A percentile compares a stretch with the other conserved stretches of the same genome.
These are phyloP conservation scores for Gentiana macrophylla DNA, from an alignment of 257 asterid genomes.

Conservation along the genomic window DNA sequence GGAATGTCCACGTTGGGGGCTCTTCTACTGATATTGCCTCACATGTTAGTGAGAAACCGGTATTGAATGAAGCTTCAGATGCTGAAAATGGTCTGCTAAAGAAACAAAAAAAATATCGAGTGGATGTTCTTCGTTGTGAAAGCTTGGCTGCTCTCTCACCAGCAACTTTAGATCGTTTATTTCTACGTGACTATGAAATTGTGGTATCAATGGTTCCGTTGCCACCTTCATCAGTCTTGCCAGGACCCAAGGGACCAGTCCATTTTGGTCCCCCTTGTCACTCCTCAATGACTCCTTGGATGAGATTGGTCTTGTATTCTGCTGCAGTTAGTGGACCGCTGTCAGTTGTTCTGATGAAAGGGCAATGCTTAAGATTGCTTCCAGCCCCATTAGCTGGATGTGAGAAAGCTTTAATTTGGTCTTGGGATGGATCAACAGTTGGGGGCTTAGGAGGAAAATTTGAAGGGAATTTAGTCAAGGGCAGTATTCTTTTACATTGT, in stretches of 20 bases:
- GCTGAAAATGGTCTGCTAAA: constrained; percentile 33
- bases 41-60: constrained; percentile 34
- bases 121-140: constrained; percentile 98
- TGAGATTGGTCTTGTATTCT: constrained; percentile 78
- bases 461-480: constrained; percentile 88
- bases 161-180: constrained; percentile 88
- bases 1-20: constrained; percentile 25
- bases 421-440: constrained; percentile 92
- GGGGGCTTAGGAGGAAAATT: constrained; percentile 94
- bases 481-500: constrained; percentile 85
- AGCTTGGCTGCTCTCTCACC: constrained; percentile 92
- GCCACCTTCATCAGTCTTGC: constrained; percentile 90
- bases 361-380: constrained; percentile 87
- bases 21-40: constrained; percentile 28
- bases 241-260: constrained; percentile 93
- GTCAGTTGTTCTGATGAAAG: constrained; percentile 93
- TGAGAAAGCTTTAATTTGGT: constrained; percentile 94
- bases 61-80: constrained; percentile 30
- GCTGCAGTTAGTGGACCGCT: constrained; percentile 84
- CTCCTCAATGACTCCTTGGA: constrained; percentile 99
- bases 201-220: constrained; percentile 96
- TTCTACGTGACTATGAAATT: constrained; percentile 91
- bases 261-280: constrained; percentile 98
- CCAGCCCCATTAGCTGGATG: constrained; percentile 99
- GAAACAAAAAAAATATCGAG: constrained; percentile 61